Evolutionary conservation across 2,329 filamentous ascomycete species (phyloP).

Genomic region (Geosmithia morbida): DNA sequence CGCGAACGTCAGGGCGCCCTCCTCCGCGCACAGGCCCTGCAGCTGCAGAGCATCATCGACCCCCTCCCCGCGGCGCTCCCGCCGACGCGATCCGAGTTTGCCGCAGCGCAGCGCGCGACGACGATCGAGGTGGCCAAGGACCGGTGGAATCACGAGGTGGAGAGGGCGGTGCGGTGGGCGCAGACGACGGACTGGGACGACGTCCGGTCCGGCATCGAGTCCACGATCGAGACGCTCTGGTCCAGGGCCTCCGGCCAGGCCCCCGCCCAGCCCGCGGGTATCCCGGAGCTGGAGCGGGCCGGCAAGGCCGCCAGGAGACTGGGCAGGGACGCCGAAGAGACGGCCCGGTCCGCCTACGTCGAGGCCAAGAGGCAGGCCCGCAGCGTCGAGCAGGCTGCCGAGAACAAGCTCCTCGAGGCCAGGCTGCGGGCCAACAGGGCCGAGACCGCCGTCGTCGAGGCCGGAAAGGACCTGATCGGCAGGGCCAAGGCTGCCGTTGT

Average conservation of each 20-base stretch:
- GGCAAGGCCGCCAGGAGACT: conserved; percentile 14
- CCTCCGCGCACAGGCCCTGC: conserved; percentile 40
- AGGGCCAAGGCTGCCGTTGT: conserved; percentile 20
- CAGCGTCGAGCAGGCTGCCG: conserved; percentile 10
- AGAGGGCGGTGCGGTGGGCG: conserved; percentile 49
- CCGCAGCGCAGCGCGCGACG: conserved; percentile 35
- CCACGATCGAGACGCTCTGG: conserved; percentile 29
- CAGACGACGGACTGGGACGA: conserved; percentile 52
- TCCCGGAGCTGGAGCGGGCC: no score
- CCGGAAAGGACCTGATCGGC: conserved; percentile 22
- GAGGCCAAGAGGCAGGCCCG: conserved; percentile 14
- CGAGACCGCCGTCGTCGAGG: conserved; percentile 21
- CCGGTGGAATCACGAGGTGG: conserved; percentile 63
- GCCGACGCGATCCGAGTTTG: conserved; percentile 34
- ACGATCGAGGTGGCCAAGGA: conserved; percentile 58
- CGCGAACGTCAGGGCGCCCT: conserved; percentile 43
- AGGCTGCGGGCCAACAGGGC: conserved; percentile 12
- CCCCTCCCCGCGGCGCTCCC: conserved; percentile 27
- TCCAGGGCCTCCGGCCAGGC: conserved; percentile 18
- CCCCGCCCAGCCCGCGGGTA: no score
- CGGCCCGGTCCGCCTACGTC: conserved; percentile 19
- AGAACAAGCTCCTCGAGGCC: conserved; percentile 13
- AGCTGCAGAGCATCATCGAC: conserved; percentile 37
- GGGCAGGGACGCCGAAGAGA: conserved; percentile 18
- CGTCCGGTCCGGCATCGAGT: conserved; percentile 44